Evolutionary conservation across 768 basidiomycete genomes (phyloP), one percentile per base, ranked within the genome.

Genomic region (Gelatoporia subvermispora): DNA sequence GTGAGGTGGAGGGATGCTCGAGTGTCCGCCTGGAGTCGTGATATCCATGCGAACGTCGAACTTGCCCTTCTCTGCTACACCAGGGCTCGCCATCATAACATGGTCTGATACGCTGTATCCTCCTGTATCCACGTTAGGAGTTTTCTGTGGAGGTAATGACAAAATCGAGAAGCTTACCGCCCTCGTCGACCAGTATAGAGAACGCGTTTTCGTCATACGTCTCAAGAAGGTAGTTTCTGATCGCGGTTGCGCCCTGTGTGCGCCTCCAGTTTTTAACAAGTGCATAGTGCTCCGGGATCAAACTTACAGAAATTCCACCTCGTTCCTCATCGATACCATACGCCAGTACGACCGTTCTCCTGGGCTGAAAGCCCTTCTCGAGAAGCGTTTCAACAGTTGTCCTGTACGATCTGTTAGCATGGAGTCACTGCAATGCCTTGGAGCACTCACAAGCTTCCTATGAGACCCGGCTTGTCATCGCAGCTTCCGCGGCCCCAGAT

Each of bases 131-230:
- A 3, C 79, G 54, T 79, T 76, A 18, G 57, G 49, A 9, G 71
- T 72, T 15, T 76, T 77, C 13, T 60, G 43, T 72, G 52, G 13
- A 52, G 36, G 67, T 55, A 41, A 66, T 60, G 41, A 67, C 46
- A 39, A 0, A 65, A 62, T 21, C 78, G n/a, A n/a, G n/a, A 8
- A 9, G 62, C 71, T 61, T 63, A 82, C 89, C 79, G 22, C 93
- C 93, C 72, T 97, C 94, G 60, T 97, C 94, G 23, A 97, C 74
- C 38, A 96, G 64, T 59, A 95, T 72, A 0, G 87, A 81, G 60
- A 91, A 80, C 4, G 79, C 76, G 59, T 91, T 65, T 46, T 75
- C 62, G 34, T 92, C 93, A 60, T 88, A 93, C 11, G 69, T 73
- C 2, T 72, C 55, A 41, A 79, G 63, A 21, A 96, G 66, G 41